Percentiles rank a stretch among this genome's conserved stretches.
Conservation (phyloP, 2,329 filamentous ascomycete genomes). For the Colletotrichum ledebouriae region DNA sequence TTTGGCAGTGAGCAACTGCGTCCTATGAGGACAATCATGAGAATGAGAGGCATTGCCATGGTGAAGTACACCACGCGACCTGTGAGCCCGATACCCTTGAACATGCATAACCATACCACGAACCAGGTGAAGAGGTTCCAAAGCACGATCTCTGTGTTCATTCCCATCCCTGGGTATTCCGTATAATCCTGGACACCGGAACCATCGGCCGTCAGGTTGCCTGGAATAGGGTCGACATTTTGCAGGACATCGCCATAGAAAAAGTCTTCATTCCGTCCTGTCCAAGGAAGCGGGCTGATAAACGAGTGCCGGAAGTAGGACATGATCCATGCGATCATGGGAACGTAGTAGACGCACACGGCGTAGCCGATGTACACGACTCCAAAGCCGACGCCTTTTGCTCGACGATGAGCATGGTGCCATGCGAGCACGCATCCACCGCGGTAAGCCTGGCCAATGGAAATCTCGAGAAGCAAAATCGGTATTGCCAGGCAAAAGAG, state of each 20-base stretch:
- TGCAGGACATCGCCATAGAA: conserved; percentile 22
- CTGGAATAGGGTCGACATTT: conserved; percentile 48
- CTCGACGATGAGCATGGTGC: conserved; percentile 61
- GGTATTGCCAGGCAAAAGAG: conserved; percentile 67
- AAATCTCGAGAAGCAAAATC: conserved; percentile 67
- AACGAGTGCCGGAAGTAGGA: conserved; percentile 68
- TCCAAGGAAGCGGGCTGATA: conserved; percentile 65
- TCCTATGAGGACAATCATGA: conserved; percentile 65
- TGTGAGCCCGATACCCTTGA: conserved; percentile 67
- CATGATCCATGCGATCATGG: conserved; percentile 69
- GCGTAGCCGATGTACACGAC: conserved; percentile 64
- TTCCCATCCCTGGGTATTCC: conserved; percentile 55
- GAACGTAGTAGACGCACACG: conserved; percentile 66
- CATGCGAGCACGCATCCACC: conserved; percentile 64
- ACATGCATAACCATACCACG: conserved; percentile 68
- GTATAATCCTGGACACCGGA: conserved; percentile 55
- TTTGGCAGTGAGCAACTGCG: conserved; percentile 64
- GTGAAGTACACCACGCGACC: conserved; percentile 69
- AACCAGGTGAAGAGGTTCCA: conserved; percentile 70
- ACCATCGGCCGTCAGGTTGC: conserved; percentile 49
- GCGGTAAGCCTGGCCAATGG: conserved; percentile 75
- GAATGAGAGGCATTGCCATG: conserved; percentile 67
- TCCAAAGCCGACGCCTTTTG: conserved; percentile 65
- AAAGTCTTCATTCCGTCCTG: conserved; percentile 59
- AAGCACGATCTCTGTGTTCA: conserved; percentile 66